Evolutionary conservation across 257 asterid genomes (phyloP).

Genomic region (Anisodus tanguticus): DNA sequence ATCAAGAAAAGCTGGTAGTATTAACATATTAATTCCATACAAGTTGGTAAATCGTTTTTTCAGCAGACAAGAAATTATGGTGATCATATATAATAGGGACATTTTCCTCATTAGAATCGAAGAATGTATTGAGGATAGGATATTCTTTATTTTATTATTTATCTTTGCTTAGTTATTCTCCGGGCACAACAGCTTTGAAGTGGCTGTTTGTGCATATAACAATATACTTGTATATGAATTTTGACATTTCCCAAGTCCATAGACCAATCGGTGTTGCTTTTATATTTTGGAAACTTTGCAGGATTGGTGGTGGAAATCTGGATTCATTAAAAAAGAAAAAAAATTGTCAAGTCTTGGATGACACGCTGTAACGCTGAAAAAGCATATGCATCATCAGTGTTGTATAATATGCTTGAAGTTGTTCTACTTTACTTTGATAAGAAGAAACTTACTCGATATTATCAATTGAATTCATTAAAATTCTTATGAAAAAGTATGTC

Average conservation of each 20-base stretch:
- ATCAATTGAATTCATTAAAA: neutral
- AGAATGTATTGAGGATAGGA: slow-evolving; percentile 33
- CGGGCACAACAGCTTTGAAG: slow-evolving; percentile 33
- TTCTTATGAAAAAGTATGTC: neutral
- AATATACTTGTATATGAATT: neutral
- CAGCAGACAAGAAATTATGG: slow-evolving; percentile 25
- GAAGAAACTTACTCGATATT: neutral
- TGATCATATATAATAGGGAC: slow-evolving; percentile 35
- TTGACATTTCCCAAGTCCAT: neutral
- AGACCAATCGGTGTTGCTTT: slow-evolving; percentile 17
- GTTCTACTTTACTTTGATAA: neutral
- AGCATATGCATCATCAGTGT: neutral
- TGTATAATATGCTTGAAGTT: neutral
- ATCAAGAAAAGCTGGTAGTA: neutral
- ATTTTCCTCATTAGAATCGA: slow-evolving; percentile 40
- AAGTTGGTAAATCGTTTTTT: neutral
- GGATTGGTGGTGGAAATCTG: neutral
- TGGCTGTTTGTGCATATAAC: slow-evolving; percentile 31
- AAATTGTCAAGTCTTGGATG: neutral
- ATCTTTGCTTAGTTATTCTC: slow-evolving; percentile 44
- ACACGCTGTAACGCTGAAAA: neutral
- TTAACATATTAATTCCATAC: neutral
- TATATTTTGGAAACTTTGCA: neutral
- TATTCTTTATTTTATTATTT: slow-evolving; percentile 35
- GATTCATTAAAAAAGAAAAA: neutral